phyloP scores from a whole-genome alignment of 257 asterid genomes.

The Paulownia fortunei region DNA sequence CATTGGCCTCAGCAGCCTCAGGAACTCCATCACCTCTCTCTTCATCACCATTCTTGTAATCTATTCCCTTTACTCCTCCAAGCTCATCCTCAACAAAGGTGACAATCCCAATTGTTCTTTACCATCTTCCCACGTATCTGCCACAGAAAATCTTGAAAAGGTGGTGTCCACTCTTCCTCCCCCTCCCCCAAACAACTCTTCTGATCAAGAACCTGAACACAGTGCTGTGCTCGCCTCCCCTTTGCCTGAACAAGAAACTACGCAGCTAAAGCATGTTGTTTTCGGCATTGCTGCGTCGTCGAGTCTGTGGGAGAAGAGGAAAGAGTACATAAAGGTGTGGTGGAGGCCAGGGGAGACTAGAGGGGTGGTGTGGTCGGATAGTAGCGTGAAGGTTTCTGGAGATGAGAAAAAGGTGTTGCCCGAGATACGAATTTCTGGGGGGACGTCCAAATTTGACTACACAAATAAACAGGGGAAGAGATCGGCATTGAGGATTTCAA shows the following conservation, averaged over 20 bases:
- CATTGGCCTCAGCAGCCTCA: slow-evolving; percentile 46
- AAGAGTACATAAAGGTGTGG: slow-evolving; percentile 76
- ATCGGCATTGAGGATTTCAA: slow-evolving; percentile 75
- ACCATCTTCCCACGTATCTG: slow-evolving; percentile 12
- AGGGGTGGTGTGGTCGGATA: slow-evolving; percentile 81
- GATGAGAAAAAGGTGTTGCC: slow-evolving; percentile 52
- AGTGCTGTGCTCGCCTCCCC: background rate
- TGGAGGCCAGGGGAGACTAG: slow-evolving; percentile 69
- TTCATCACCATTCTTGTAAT: slow-evolving; percentile 48
- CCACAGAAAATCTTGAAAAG: slow-evolving; percentile 24
- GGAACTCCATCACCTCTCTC: slow-evolving; percentile 46
- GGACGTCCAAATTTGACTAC: slow-evolving; percentile 59
- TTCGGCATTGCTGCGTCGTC: slow-evolving; percentile 78
- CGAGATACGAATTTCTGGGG: slow-evolving; percentile 54
- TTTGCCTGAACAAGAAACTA: slow-evolving; percentile 1
- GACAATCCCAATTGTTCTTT: slow-evolving; percentile 19
- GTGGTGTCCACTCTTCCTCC: background rate
- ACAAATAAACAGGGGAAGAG: slow-evolving; percentile 65
- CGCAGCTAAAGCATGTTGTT: slow-evolving; percentile 55
- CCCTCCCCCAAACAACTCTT: slow-evolving; percentile 17
- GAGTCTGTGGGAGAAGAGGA: slow-evolving; percentile 63
- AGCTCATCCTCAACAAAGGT: slow-evolving; percentile 45
- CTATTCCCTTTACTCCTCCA: slow-evolving; percentile 60
- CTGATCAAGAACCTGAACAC: background rate
- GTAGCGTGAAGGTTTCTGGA: slow-evolving; percentile 21